These are phyloP conservation scores for Mortierella sp. DNA, from an alignment of 371 early-diverging fungal species.

Conservation along the genomic window DNA sequence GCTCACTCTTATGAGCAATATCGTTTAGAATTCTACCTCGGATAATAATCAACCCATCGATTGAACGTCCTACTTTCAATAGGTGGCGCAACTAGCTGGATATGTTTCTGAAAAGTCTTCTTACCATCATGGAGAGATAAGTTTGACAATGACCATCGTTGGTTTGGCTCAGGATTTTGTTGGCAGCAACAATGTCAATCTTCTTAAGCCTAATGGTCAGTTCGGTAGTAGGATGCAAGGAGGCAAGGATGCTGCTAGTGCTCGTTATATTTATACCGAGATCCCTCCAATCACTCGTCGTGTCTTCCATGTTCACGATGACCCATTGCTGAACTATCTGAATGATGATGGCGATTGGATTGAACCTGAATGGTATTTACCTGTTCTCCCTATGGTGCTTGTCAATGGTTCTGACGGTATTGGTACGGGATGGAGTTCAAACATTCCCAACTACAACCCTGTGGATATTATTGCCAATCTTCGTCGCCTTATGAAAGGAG, in stretches of 20 bases:
- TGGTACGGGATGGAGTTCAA: slow-evolving; percentile 97
- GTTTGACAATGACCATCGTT: slow-evolving; percentile 94
- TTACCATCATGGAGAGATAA: slow-evolving; percentile 99
- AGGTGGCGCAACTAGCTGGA: slow-evolving; percentile 94
- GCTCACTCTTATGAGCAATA: neutral
- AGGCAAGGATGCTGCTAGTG: slow-evolving; percentile 98
- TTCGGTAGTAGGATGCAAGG: slow-evolving; percentile 98
- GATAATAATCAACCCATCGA: neutral
- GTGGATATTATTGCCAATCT: slow-evolving; percentile 95
- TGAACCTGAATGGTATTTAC: slow-evolving; percentile 99
- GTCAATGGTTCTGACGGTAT: slow-evolving; percentile 99
- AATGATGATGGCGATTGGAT: slow-evolving; percentile 96
- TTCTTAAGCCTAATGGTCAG: slow-evolving; percentile 95
- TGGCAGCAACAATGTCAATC: slow-evolving; percentile 98
- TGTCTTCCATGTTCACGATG: slow-evolving; percentile 93
- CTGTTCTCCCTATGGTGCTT: slow-evolving; percentile 97
- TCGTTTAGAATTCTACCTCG: neutral
- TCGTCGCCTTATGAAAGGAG: slow-evolving; percentile 83
- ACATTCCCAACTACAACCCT: slow-evolving; percentile 92
- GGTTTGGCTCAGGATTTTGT: slow-evolving; percentile 98
- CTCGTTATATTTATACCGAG: slow-evolving; percentile 98
- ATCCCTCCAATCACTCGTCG: slow-evolving; percentile 85
- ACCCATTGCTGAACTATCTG: slow-evolving; percentile 88
- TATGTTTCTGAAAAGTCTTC: slow-evolving; percentile 95
- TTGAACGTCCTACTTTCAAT: neutral